A percentile compares a stretch with the other conserved stretches of the same genome.
These are phyloP conservation scores for Colletotrichum destructivum DNA, from an alignment of 2,329 filamentous ascomycete genomes.

Conservation along the genomic window DNA sequence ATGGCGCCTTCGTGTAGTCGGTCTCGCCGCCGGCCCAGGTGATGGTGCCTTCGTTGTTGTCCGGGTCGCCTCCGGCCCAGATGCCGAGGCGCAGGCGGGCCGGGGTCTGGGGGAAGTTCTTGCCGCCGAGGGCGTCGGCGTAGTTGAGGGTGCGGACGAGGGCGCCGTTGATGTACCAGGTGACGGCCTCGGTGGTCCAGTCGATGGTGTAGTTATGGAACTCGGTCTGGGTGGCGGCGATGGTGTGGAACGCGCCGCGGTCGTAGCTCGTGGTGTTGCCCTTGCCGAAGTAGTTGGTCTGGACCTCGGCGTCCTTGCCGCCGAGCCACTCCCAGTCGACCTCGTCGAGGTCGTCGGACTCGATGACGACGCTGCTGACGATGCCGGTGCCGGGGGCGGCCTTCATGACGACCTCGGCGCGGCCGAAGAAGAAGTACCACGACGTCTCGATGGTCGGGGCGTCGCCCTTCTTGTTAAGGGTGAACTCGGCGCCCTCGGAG, in stretches of 20 bases:
- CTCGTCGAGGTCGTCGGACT: conserved; percentile 84
- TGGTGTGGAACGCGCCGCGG: conserved; percentile 71
- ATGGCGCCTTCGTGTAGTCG: conserved; percentile 57
- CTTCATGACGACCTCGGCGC: conserved; percentile 75
- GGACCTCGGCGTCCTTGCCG: conserved; percentile 76
- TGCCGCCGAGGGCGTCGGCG: conserved; percentile 62
- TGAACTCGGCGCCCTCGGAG: conserved; percentile 54
- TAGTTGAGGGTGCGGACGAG: conserved; percentile 65
- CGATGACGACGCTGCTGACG: conserved; percentile 82
- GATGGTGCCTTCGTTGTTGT: conserved; percentile 59
- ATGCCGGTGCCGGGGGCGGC: conserved; percentile 67
- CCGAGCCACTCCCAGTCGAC: conserved; percentile 91
- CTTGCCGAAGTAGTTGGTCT: conserved; percentile 87
- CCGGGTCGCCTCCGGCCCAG: conserved; percentile 57
- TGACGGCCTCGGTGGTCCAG: conserved; percentile 67
- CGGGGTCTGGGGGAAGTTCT: conserved; percentile 72
- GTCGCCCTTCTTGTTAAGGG: conserved; percentile 71
- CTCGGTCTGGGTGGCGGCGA: conserved; percentile 53
- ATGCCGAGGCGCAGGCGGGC: conserved; percentile 66
- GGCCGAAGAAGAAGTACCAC: conserved; percentile 91
- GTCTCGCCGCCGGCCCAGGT: conserved; percentile 69
- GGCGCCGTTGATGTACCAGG: conserved; percentile 71
- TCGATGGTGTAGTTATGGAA: conserved; percentile 71
- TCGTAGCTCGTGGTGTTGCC: conserved; percentile 77
- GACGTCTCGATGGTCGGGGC: conserved; percentile 76